Evolutionary conservation across 306 rosid genomes (phyloP).

Genomic region (Myrica gale): DNA sequence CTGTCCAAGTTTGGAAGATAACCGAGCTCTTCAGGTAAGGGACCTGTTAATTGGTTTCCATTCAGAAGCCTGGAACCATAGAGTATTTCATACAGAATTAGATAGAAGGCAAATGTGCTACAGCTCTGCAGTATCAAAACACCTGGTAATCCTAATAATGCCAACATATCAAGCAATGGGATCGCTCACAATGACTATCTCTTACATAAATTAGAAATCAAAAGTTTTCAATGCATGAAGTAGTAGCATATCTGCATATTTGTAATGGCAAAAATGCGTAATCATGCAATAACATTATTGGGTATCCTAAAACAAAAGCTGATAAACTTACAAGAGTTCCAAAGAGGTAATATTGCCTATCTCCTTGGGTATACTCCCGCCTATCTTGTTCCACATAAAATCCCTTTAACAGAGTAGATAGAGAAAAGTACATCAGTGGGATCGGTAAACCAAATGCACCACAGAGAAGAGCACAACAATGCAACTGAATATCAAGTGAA

Average conservation of each 20-base stretch:
- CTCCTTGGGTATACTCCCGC: conserved; percentile 82
- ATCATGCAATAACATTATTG: conserved; percentile 6
- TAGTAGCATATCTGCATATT: background rate
- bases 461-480: conserved; percentile 5
- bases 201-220: background rate
- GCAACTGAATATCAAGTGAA: background rate
- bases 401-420: conserved; percentile 52
- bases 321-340: conserved; percentile 69
- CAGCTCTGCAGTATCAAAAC: background rate
- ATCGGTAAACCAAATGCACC: conserved; percentile 25
- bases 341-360: conserved; percentile 68
- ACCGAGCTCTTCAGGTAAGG: too few species aligned
- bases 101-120: conserved; percentile 7
- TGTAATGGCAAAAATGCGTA: background rate
- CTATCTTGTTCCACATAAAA: conserved; percentile 85
- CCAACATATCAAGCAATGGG: conserved; percentile 8
- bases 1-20: too few species aligned
- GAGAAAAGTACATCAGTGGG: conserved; percentile 31
- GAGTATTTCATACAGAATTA: conserved; percentile 5
- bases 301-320: conserved; percentile 14
- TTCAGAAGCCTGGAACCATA: conserved; percentile 64
- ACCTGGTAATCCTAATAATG: background rate
- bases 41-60: conserved; percentile 72
- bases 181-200: background rate
- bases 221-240: background rate